phyloP scores from a whole-genome alignment of 202 grass and related monocot species.

The Sporobolus alterniflorus region DNA sequence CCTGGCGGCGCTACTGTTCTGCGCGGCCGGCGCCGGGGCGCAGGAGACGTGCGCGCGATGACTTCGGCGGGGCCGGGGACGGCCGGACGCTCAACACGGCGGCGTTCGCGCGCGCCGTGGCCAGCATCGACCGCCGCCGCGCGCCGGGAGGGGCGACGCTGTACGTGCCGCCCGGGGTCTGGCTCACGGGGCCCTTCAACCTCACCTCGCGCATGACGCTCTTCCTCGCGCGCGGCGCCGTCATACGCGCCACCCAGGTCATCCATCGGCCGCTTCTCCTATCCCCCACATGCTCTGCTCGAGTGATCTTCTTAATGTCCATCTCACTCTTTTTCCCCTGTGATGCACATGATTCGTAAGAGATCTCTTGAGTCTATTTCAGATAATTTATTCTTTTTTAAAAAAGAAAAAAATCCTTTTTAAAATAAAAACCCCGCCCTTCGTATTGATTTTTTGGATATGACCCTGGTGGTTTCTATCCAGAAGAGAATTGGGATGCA shows the following conservation, averaged over 20 bases:
- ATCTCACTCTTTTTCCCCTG: no score
- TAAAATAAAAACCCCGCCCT: not conserved
- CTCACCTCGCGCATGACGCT: constrained; percentile 92
- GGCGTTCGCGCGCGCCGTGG: constrained; percentile 66
- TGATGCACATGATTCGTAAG: no score
- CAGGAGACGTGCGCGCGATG: constrained; percentile 63
- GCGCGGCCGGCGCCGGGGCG: constrained; percentile 1
- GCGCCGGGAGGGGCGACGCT: constrained; percentile 63
- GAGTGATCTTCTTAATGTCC: not conserved
- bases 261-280: not conserved
- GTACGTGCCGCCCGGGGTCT: constrained; percentile 80
- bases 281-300: not conserved
- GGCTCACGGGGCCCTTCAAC: constrained; percentile 87
- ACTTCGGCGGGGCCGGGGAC: constrained; percentile 76
- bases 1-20: not conserved
- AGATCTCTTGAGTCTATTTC: no score
- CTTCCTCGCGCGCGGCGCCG: constrained; percentile 77
- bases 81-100: constrained; percentile 70
- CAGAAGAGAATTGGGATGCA: not conserved
- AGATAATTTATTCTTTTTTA: not conserved
- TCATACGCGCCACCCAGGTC: constrained; percentile 83
- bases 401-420: not conserved
- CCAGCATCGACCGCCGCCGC: constrained; percentile 49
- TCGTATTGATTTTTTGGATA: not conserved
- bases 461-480: not conserved